Evolutionary conservation across 768 basidiomycete genomes (phyloP), one percentile per base, ranked within the genome.

Genomic region (Naematelia aurantialba): DNA sequence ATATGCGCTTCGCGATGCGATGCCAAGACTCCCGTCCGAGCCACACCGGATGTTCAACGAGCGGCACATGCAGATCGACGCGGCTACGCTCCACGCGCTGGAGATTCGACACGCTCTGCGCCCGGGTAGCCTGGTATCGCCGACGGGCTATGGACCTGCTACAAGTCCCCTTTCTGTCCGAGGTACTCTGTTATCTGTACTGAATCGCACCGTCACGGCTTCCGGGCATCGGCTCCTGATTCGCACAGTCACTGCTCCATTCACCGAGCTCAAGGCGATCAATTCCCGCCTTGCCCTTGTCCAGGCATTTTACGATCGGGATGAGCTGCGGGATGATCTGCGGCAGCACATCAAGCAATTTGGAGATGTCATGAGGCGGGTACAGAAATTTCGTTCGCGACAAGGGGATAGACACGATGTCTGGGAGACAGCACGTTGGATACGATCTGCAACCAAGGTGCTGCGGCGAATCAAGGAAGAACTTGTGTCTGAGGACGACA

Each of bases 21-120:
- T 72, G 69, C 70, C 74, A 14, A 39, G 52, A 5, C 58, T 77
- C 13, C 34, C 34, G 8, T 34, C 58, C 11, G 48, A 60, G 12
- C 68, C 76, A 1, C 63, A 60, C 53, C 67, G 68, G 13, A 72
- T 73, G 45, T 51, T 54, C 19, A 22, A 49, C 3, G 46, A 53
- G 2, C 46, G 54, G 26, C 55, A 62, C 31, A 75, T 77, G 76
- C 73, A 71, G 24, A 75, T 77, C 46, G 76, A 77, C 49, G 76
- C 76, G 11, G 71, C 76, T 3, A 77, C 76, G 13, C 56, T 77
- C 2, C 67, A 71, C 17, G 73, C 74, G 11, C 61, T 77, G 2
- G 76, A 77, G 56, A 71, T 77, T 29, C 60, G 74, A 19, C 76
- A 77, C 56, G 62, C 76, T 8, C 34, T 75, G 1, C 67, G 72